Percentiles rank a stretch among this genome's conserved stretches.
These are phyloP conservation scores for Hymenoscyphus occultus DNA, from an alignment of 2,329 filamentous ascomycete species.

Conservation along the genomic window DNA sequence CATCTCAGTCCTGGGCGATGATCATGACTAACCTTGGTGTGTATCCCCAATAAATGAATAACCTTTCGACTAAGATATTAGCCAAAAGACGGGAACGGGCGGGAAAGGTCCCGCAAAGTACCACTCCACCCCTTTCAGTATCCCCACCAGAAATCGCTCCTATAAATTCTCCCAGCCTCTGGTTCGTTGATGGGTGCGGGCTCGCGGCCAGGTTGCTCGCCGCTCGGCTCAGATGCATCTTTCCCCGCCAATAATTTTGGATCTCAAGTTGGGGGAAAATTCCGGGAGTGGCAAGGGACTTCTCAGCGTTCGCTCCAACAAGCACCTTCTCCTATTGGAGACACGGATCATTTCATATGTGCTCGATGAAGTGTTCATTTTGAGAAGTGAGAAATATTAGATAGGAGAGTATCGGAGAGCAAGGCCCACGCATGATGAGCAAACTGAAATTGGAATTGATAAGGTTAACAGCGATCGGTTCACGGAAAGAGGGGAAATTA, in stretches of 20 bases:
- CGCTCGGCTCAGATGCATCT: not conserved
- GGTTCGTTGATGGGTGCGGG: not conserved
- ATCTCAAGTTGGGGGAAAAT: not conserved
- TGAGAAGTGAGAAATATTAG: not conserved
- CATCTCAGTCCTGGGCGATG: not conserved
- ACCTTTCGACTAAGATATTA: slow-evolving; percentile 2
- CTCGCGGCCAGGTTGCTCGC: not conserved
- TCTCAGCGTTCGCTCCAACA: not conserved
- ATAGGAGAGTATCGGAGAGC: not conserved
- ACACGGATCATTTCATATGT: not conserved
- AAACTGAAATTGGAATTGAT: not conserved
- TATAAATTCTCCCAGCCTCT: not conserved
- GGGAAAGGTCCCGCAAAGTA: not conserved
- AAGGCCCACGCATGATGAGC: not conserved
- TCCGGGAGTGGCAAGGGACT: not conserved
- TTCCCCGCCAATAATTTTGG: slow-evolving; percentile 2
- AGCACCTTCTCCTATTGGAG: not conserved
- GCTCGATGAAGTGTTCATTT: not conserved
- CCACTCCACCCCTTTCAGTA: not conserved
- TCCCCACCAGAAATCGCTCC: not conserved
- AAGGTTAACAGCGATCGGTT: not conserved
- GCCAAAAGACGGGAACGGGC: slow-evolving; percentile 1
- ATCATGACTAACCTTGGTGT: not conserved
- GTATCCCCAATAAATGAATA: slow-evolving; percentile 4
- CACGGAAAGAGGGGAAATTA: slow-evolving; percentile 4